phyloP scores from a whole-genome alignment of 2,329 filamentous ascomycete species.

The Arthrobotrys musiformis region DNA sequence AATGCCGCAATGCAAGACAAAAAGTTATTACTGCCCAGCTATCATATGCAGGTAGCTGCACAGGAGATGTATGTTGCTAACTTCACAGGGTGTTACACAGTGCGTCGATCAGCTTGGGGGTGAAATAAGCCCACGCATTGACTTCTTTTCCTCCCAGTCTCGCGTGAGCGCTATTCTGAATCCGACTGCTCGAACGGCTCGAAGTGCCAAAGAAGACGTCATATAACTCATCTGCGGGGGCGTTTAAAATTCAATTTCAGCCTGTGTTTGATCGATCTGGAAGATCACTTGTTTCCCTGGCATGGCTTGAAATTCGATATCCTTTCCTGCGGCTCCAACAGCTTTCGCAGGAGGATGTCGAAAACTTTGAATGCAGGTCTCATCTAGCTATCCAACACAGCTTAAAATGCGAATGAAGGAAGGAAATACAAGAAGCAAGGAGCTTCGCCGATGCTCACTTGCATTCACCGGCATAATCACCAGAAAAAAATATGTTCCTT shows the following conservation, averaged over 20 bases:
- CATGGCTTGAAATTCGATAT: conserved; percentile 5
- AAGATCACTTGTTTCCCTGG: conserved; percentile 6
- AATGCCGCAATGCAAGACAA: conserved; percentile 48
- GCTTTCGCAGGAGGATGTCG: neutral
- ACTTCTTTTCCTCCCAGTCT: neutral
- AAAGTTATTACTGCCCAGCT: neutral
- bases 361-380: neutral
- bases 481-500: neutral
- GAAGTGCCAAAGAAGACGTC: neutral
- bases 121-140: neutral
- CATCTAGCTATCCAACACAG: neutral
- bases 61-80: conserved; percentile 15
- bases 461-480: neutral
- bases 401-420: conserved; percentile 2
- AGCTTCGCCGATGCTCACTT: conserved; percentile 7
- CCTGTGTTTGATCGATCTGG: neutral
- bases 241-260: neutral
- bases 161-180: conserved; percentile 23
- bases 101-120: conserved; percentile 16
- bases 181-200: neutral
- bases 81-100: conserved; percentile 34
- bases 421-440: conserved; percentile 16
- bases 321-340: conserved; percentile 10
- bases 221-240: neutral
- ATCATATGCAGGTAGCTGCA: conserved; percentile 19